These are phyloP conservation scores for Letharia lupina DNA, from an alignment of 495 filamentous ascomycete species.

Conservation along the genomic window DNA sequence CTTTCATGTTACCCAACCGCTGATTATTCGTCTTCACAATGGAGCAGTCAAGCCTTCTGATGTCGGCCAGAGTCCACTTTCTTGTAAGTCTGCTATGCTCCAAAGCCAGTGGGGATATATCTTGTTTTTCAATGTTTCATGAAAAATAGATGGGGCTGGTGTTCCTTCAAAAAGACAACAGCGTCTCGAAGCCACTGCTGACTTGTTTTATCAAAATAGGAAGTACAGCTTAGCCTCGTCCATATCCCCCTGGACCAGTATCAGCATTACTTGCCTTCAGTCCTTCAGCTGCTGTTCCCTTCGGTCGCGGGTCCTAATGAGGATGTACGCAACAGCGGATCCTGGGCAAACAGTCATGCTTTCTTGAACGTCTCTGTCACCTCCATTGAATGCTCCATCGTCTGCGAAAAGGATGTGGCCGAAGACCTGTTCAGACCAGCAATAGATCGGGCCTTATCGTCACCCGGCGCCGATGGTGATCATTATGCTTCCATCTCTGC, in stretches of 20 bases:
- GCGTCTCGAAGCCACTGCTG: conserved; percentile 9
- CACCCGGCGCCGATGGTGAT: conserved; percentile 20
- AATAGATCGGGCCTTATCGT: conserved; percentile 43
- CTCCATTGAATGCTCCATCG: conserved; percentile 85
- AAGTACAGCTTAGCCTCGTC: conserved; percentile 77
- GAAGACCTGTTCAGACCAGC: conserved; percentile 65
- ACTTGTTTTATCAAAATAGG: conserved; percentile 43
- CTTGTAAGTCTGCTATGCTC: conserved; percentile 36
- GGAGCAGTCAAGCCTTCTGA: conserved; percentile 42
- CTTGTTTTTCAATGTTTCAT: background rate
- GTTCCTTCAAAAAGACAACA: background rate
- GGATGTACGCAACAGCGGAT: conserved; percentile 28
- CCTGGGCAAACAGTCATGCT: conserved; percentile 40
- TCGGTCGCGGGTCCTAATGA: conserved; percentile 27
- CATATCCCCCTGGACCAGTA: conserved; percentile 85
- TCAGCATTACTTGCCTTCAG: conserved; percentile 69
- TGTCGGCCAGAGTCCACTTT: conserved; percentile 49
- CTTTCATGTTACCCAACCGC: conserved; percentile 9
- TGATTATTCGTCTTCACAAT: conserved; percentile 28
- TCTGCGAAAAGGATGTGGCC: conserved; percentile 68
- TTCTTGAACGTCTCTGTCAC: conserved; percentile 94
- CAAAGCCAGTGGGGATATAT: background rate
- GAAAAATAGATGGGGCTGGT: background rate
- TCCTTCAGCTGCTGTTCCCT: conserved; percentile 75
- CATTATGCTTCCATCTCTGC: conserved; percentile 50